Evolutionary conservation across 208 protist genomes (phyloP).

Genomic region (Trypanosomatidae sp.): DNA sequence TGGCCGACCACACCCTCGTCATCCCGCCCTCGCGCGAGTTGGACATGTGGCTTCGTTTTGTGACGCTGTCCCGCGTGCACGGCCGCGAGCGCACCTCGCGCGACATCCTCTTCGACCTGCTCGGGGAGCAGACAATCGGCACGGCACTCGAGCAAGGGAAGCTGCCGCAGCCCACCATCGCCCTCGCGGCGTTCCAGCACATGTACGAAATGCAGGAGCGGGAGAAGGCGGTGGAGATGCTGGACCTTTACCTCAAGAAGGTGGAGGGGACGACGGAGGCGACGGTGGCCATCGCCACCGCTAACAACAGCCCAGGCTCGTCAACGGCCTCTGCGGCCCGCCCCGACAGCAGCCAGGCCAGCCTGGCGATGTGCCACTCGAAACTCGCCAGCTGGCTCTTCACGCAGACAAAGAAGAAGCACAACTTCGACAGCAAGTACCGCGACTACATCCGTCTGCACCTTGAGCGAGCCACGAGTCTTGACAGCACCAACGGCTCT

Average conservation of each 20-base stretch:
- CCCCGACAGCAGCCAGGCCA: constrained; percentile 25
- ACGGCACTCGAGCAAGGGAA: constrained; percentile 47
- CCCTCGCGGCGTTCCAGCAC: constrained; percentile 84
- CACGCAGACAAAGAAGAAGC: constrained; percentile 25
- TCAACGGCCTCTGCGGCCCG: constrained; percentile 1
- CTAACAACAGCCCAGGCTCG: too few relatives aligned
- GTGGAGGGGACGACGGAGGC: too few relatives aligned
- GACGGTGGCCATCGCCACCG: too few relatives aligned
- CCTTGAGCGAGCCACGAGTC: constrained; percentile 68
- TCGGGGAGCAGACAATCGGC: constrained; percentile 71
- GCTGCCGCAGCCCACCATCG: constrained; percentile 69
- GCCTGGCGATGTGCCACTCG: constrained; percentile 81
- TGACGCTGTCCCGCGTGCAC: constrained; percentile 91
- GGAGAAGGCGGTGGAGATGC: constrained; percentile 61
- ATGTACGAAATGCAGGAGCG: constrained; percentile 80
- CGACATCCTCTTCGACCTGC: constrained; percentile 90
- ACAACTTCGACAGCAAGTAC: constrained; percentile 22
- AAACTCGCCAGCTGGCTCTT: constrained; percentile 86
- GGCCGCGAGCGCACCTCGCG: constrained; percentile 79
- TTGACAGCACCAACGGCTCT: constrained; percentile 94
- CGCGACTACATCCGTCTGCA: constrained; percentile 54
- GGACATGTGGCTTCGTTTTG: constrained; percentile 98
- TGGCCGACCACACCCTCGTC: constrained; percentile 96
- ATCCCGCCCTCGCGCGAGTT: constrained; percentile 92
- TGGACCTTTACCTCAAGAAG: constrained; percentile 66